phyloP scores from a whole-genome alignment of 176 grass and related monocot species.

The Melocanna baccifera region DNA sequence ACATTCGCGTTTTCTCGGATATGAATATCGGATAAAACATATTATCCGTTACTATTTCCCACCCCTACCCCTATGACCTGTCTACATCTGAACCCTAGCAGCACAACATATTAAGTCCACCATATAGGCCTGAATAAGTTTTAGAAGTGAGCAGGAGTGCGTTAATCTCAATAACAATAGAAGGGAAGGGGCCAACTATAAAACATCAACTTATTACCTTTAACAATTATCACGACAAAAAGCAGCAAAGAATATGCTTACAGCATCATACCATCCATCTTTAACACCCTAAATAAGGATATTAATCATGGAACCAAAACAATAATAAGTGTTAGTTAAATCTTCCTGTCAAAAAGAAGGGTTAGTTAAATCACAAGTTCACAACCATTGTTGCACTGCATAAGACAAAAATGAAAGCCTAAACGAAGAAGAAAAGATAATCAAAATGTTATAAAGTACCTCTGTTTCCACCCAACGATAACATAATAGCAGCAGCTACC shows the following conservation, averaged over 20 bases:
- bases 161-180: not conserved
- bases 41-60: too few species aligned
- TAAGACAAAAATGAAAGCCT: conserved; percentile 1
- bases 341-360: too few species aligned
- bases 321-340: not conserved
- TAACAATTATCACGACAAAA: conserved; percentile 63
- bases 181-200: not conserved
- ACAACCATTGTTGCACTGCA: not conserved
- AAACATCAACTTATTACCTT: conserved; percentile 23
- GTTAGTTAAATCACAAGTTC: not conserved
- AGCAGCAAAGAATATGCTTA: conserved; percentile 66
- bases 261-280: conserved; percentile 81
- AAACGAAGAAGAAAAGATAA: not conserved
- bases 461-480: conserved; percentile 63
- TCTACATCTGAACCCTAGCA: not conserved
- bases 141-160: not conserved
- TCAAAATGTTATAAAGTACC: conserved; percentile 22
- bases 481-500: conserved; percentile 55
- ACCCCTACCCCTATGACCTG: too few species aligned
- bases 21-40: too few species aligned
- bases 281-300: conserved; percentile 47
- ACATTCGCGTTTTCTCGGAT: too few species aligned
- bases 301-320: not conserved
- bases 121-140: not conserved
- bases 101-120: not conserved